These are phyloP conservation scores for Basipetospora chlamydospora DNA, from an alignment of 2,329 filamentous ascomycete species.

Conservation along the genomic window DNA sequence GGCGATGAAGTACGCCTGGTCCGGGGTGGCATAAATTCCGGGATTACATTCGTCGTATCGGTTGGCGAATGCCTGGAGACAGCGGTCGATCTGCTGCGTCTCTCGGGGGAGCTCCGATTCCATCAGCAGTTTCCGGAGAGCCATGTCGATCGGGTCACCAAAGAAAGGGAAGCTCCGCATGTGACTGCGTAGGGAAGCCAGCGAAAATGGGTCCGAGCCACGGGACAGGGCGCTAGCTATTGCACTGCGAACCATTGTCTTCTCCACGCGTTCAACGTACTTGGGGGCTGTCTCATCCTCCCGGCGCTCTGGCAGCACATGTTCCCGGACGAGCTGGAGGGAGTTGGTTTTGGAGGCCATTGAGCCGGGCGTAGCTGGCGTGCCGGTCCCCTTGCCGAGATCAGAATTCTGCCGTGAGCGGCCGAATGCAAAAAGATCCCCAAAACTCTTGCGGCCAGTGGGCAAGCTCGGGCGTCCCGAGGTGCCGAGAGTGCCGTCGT, in stretches of 20 bases:
- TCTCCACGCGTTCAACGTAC: conserved; percentile 74
- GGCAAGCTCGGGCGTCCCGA: conserved; percentile 61
- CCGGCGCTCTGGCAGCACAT: conserved; percentile 60
- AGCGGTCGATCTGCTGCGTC: conserved; percentile 94
- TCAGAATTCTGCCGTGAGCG: conserved; percentile 75
- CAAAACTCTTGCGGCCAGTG: conserved; percentile 85
- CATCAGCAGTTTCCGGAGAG: conserved; percentile 87
- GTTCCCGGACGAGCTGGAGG: conserved; percentile 59
- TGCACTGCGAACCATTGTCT: conserved; percentile 61
- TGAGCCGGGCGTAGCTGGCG: conserved; percentile 54
- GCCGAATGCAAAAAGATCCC: conserved; percentile 67
- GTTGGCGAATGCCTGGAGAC: conserved; percentile 86
- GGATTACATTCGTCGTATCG: conserved; percentile 97
- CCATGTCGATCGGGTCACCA: conserved; percentile 95
- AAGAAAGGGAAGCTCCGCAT: conserved; percentile 95
- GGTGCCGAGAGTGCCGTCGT: conserved; percentile 55
- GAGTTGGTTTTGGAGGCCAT: conserved; percentile 70
- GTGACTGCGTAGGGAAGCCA: conserved; percentile 76
- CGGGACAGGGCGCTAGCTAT: conserved; percentile 81
- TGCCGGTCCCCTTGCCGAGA: conserved; percentile 52
- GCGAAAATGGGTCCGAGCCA: conserved; percentile 69
- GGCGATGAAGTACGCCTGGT: conserved; percentile 96
- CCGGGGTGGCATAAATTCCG: conserved; percentile 77
- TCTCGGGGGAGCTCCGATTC: conserved; percentile 93
- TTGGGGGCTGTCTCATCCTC: conserved; percentile 84